These are phyloP conservation scores for Diaporthe citri DNA, from an alignment of 2,329 filamentous ascomycete species.

Conservation along the genomic window DNA sequence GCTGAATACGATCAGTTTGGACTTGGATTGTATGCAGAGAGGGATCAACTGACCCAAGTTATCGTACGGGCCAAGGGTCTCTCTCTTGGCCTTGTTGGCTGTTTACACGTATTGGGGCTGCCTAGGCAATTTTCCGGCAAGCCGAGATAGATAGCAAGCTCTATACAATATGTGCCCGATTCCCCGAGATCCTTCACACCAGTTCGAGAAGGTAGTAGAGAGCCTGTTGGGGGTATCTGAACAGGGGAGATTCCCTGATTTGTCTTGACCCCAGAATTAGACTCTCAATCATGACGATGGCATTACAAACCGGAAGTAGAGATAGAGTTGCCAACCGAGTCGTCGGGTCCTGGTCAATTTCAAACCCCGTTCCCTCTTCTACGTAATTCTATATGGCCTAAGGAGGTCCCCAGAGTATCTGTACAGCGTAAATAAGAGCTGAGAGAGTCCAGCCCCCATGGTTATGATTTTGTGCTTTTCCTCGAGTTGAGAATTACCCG, in stretches of 20 bases:
- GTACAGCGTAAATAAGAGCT: background rate
- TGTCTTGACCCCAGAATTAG: background rate
- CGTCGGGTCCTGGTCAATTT: background rate
- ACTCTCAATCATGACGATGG: background rate
- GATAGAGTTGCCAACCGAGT: background rate
- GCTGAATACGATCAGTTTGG: background rate
- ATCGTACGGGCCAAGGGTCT: background rate
- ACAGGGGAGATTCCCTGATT: background rate
- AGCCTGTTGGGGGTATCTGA: background rate
- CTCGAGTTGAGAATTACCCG: background rate
- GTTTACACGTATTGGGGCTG: background rate
- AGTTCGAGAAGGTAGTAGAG: background rate
- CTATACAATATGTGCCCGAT: background rate
- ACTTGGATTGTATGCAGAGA: background rate
- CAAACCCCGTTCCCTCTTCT: background rate
- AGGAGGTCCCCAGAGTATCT: background rate
- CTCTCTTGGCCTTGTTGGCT: background rate
- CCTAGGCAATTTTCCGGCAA: conserved; percentile 7
- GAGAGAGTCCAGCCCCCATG: background rate
- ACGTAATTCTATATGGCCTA: background rate
- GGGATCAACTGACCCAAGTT: background rate
- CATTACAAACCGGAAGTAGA: background rate
- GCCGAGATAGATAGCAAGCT: background rate
- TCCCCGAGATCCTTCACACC: background rate
- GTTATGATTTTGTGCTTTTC: background rate